Percentiles rank a stretch among this genome's conserved stretches.
phyloP scores from a whole-genome alignment of 495 filamentous ascomycete species.

The Friedmanniomyces simplex region DNA sequence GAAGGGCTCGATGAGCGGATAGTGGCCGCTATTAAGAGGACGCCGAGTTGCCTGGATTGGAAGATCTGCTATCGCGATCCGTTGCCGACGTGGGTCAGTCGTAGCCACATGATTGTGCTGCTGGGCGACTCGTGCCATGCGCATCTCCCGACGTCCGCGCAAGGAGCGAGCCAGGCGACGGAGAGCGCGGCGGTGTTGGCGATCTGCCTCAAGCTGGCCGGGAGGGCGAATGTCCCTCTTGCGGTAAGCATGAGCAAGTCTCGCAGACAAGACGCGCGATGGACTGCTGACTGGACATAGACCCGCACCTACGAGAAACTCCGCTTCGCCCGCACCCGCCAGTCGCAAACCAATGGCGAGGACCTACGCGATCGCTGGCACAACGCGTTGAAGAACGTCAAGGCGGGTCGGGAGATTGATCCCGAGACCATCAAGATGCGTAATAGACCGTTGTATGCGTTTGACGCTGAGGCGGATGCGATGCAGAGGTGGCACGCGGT shows the following conservation, averaged over 20 bases:
- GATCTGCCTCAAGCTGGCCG: conserved; percentile 36
- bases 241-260: conserved; percentile 25
- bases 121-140: conserved; percentile 42
- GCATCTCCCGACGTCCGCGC: conserved; percentile 40
- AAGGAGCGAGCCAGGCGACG: conserved; percentile 41
- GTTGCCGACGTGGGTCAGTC: conserved; percentile 39
- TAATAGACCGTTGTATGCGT: conserved; percentile 42
- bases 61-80: conserved; percentile 44
- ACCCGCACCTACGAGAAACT: conserved; percentile 45
- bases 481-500: conserved; percentile 36
- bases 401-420: conserved; percentile 40
- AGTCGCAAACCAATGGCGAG: conserved; percentile 42
- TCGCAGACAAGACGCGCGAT: background rate
- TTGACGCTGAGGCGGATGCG: conserved; percentile 42
- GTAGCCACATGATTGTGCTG: conserved; percentile 36
- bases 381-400: conserved; percentile 38
- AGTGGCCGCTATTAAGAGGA: conserved; percentile 37
- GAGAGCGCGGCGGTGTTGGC: conserved; percentile 41
- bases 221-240: conserved; percentile 35
- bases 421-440: conserved; percentile 44
- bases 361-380: conserved; percentile 46
- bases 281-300: background rate
- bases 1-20: conserved; percentile 36
- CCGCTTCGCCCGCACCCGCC: conserved; percentile 36
- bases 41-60: conserved; percentile 41